Evolutionary conservation across 208 protist genomes (phyloP), one percentile per base, ranked within the genome.

Genomic region (Acanthamoeba triangularis): DNA sequence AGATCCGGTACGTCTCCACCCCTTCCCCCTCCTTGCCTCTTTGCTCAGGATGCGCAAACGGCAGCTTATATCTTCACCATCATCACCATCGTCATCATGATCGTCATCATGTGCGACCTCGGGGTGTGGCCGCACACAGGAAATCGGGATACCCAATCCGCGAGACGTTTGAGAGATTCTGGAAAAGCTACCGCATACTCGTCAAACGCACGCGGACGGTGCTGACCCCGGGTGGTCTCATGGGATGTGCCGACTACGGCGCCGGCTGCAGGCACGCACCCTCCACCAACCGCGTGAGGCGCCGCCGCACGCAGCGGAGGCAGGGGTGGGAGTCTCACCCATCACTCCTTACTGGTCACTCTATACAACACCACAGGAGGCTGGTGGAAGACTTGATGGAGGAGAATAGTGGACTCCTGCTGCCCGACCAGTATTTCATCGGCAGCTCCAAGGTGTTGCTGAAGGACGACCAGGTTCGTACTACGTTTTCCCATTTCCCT

Each of bases 91-190:
- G n/a, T n/a, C n/a, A n/a, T n/a, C n/a, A n/a, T n/a, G n/a, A n/a
- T n/a, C n/a, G n/a, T 65, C 59, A 65, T 65, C 7, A n/a, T n/a
- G n/a, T n/a, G n/a, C n/a, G n/a, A n/a, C n/a, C n/a, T n/a, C n/a
- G n/a, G n/a, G n/a, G n/a, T n/a, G 7, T 30, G 8, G 16, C 28
- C 25, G 61, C 16, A 30, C 61, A 33, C 61, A 67, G 61, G 1
- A 95, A 90, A 33, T 49, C 59, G 3, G 96, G 96, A 3, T 97
- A 94, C 67, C 92, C 96, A 0, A 28, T 95, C 11, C 96, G 96
- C 1, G 16, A 65, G 61, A 30, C 16, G 20, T 95, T 91, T 61
- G 33, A 67, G 69, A 37, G 16, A 10, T 93, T 90, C 35, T 37
- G 35, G 41, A 16, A 72, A 8, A n/a, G 59, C 30, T 93, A 78